Base-by-base conservation (phyloP, 1,139 yeast species). In the Blastobotrys elegans region DNA sequence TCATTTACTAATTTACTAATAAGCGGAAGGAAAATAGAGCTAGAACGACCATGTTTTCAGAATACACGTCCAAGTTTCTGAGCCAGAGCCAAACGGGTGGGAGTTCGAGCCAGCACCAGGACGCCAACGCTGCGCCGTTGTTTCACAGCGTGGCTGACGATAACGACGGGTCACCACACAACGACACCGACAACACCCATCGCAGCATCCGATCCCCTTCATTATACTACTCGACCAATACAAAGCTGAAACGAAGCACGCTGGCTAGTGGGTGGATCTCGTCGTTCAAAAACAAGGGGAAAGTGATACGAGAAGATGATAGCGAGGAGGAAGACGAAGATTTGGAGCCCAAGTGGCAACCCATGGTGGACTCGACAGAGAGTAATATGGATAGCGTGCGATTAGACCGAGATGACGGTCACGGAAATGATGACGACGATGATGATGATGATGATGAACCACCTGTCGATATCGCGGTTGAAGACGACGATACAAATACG, bases 21-120 rank as follows among this genome's bases (percentile, higher is more conserved):
- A n/a, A n/a, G n/a, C n/a, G n/a, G n/a, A n/a, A n/a, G n/a, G n/a
- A n/a, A n/a, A n/a, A n/a, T n/a, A n/a, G n/a, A n/a, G n/a, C n/a
- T n/a, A n/a, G n/a, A n/a, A n/a, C n/a, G n/a, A n/a, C n/a, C n/a
- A 60, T 61, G 64, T 61, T 61, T 50, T 61, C 64, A 29, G 64
- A 61, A 47, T 61, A 64, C 60, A 50, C 42, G 63, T 55, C 72
- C 33, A 64, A 66, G 57, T 67, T 67, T 50, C 60, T 67, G 49
- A 56, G 71, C 35, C 64, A 64, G 50, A 64, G 71, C 18, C 66
- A 62, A 55, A 50, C 46, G 35, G 43, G 45, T 24, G 50, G 50
- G 21, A 6, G 22, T 6, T 33, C 37, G 14, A 33, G 37, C 39
- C 56, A 52, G 37, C 4, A 36, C 8, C 17, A 18, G 17, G 30